A percentile compares a stretch with the other conserved stretches of the same genome.
These are phyloP conservation scores for Bertia moriformis DNA, from an alignment of 2,329 filamentous ascomycete genomes.

Conservation along the genomic window DNA sequence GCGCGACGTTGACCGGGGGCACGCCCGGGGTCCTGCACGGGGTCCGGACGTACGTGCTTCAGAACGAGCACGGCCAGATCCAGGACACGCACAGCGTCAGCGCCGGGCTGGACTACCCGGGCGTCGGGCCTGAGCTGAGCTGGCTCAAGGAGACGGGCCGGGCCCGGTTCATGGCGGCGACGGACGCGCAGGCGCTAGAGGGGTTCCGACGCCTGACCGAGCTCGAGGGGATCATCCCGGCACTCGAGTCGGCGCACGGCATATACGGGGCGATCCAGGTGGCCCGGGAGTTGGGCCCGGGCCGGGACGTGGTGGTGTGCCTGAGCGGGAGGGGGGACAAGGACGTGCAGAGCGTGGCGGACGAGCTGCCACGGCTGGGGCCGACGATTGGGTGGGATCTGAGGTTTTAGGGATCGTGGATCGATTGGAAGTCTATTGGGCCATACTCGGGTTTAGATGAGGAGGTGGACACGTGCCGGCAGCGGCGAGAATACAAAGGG, in stretches of 20 bases:
- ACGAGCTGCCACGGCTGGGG: constrained; percentile 76
- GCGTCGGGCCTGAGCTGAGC: constrained; percentile 83
- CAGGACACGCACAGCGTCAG: constrained; percentile 91
- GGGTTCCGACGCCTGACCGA: constrained; percentile 77
- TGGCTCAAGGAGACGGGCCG: constrained; percentile 83
- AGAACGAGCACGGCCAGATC: constrained; percentile 87
- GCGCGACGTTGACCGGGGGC: constrained; percentile 74
- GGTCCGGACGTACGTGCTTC: constrained; percentile 87
- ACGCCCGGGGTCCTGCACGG: constrained; percentile 89
- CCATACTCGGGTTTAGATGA: too few species aligned
- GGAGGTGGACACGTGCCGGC: too few species aligned
- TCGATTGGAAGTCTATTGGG: too few species aligned
- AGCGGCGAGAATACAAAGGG: too few species aligned
- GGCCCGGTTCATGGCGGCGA: constrained; percentile 79
- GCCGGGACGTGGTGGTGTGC: constrained; percentile 83
- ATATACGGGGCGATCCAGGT: constrained; percentile 79
- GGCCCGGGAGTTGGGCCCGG: constrained; percentile 82
- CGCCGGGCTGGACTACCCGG: constrained; percentile 90
- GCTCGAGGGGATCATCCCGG: constrained; percentile 91
- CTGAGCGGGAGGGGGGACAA: constrained; percentile 89
- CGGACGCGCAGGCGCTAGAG: constrained; percentile 75
- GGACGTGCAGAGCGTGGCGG: constrained; percentile 95
- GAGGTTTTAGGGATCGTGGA: too few species aligned
- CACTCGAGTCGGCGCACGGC: constrained; percentile 84
- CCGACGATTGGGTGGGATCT: constrained; percentile 71